Evolutionary conservation across 108 stramenopile species (phyloP), one percentile per base, ranked within the genome.

Genomic region (Skeletonema potamos): DNA sequence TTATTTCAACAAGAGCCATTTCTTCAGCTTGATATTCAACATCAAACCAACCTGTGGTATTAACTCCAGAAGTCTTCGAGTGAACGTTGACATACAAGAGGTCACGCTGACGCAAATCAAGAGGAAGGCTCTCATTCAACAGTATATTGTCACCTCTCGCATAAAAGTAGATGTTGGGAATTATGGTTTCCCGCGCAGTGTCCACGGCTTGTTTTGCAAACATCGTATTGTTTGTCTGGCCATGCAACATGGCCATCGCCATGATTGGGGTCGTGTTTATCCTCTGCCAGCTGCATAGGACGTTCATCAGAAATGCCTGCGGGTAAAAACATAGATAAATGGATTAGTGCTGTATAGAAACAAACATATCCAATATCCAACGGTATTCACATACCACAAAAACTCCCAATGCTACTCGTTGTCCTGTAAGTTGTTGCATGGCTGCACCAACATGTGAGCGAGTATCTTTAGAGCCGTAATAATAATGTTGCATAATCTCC

Each of bases 371-470:
- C n/a, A 4, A 44, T 22, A 55, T 48, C 7, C 8, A 27, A n/a
- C 15, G 27, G 6, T 15, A 20, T 15, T 27, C 3, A 64, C 64
- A 15, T 64, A 72, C 74, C 37, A 90, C 4, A 46, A 92, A 71
- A 39, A 84, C 83, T 6, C 87, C 89, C 13, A 89, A 48, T 12
- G 88, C 93, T 1, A 94, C 93, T 0, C 90, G 79, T 64, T 89
- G 86, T 28, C 89, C 90, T 0, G 90, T 90, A 13, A 89, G 54
- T 58, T 86, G 83, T 37, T 87, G 82, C 93, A 92, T 94, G 48
- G 87, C 90, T 60, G 79, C 84, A 64, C 74, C 74, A 3, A 78
- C 70, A 32, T 78, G 77, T 60, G 77, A 78, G 27, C 44, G 56
- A 15, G 77, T 55, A 18, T 71, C 70, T 54, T 46, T 71, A 13